Evolutionary conservation across 169 alveolate species (phyloP).

Genomic region (Cyclospora cayetanensis): DNA sequence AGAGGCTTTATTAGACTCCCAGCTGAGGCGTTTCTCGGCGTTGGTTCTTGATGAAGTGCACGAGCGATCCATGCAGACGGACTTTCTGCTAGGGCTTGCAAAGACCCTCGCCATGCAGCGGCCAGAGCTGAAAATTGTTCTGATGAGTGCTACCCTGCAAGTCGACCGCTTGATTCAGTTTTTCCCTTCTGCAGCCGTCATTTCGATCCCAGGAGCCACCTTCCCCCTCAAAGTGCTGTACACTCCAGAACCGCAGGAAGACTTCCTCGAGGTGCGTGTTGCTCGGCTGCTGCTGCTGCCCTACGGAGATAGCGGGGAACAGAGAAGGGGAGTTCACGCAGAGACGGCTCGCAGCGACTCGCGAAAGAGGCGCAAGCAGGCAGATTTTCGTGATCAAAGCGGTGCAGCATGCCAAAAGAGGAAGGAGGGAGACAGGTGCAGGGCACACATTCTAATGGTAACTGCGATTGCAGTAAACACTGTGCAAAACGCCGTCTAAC

Average conservation of each 20-base stretch:
- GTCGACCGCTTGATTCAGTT: constrained; percentile 94
- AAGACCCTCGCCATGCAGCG: constrained; percentile 89
- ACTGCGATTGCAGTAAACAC: too few species aligned
- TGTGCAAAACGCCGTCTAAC: too few species aligned
- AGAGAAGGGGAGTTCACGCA: too few species aligned
- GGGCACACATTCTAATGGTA: too few species aligned
- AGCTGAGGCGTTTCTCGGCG: constrained; percentile 91
- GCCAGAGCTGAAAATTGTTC: constrained; percentile 92
- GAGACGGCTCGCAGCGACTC: too few species aligned
- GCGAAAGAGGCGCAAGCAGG: too few species aligned
- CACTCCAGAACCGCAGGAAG: constrained; percentile 97
- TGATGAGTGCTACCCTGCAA: constrained; percentile 99
- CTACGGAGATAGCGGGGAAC: too few species aligned
- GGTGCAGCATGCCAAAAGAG: too few species aligned
- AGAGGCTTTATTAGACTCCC: constrained; percentile 96
- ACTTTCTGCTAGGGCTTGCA: constrained; percentile 96
- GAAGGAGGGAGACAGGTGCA: too few species aligned
- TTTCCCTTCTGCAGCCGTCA: constrained; percentile 83
- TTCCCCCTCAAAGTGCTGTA: constrained; percentile 90
- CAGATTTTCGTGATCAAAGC: too few species aligned
- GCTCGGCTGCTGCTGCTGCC: too few species aligned
- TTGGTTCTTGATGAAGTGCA: constrained; percentile 99
- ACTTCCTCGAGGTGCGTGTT: constrained; percentile 90
- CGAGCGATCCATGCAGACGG: constrained; percentile 98
- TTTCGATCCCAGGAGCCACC: constrained; percentile 94